A percentile compares a stretch with the other conserved stretches of the same genome.
phyloP scores from a whole-genome alignment of 148 eudicot species.

The Camellia granthamiana region DNA sequence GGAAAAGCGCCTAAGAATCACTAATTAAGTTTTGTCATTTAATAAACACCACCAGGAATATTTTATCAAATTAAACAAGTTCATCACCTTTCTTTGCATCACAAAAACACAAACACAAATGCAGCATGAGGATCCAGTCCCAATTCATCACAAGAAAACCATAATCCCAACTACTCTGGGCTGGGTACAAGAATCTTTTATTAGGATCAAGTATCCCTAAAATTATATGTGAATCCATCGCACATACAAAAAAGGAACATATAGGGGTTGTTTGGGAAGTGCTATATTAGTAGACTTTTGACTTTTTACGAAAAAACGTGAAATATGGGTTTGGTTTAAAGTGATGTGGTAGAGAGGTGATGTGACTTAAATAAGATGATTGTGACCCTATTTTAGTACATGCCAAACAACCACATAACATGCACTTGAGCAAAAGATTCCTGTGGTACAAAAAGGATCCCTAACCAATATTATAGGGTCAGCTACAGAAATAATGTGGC shows the following conservation, averaged over 20 bases:
- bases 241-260: background rate
- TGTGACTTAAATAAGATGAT: no score
- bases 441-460: no score
- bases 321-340: no score
- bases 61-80: background rate
- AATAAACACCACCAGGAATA: background rate
- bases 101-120: background rate
- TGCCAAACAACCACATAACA: background rate
- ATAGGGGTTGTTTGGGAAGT: no score
- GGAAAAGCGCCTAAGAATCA: background rate
- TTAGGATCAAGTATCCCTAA: background rate
- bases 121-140: background rate
- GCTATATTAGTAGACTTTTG: no score
- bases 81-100: background rate
- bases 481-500: background rate
- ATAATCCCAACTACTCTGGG: background rate
- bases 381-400: no score
- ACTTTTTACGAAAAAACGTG: no score
- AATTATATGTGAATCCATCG: background rate
- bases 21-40: background rate
- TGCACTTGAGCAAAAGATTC: background rate
- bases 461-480: background rate
- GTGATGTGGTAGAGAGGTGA: no score
- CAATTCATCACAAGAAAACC: background rate
- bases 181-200: background rate